phyloP scores from a whole-genome alignment of 331 rosid genomes.

The Arachis monticola region DNA sequence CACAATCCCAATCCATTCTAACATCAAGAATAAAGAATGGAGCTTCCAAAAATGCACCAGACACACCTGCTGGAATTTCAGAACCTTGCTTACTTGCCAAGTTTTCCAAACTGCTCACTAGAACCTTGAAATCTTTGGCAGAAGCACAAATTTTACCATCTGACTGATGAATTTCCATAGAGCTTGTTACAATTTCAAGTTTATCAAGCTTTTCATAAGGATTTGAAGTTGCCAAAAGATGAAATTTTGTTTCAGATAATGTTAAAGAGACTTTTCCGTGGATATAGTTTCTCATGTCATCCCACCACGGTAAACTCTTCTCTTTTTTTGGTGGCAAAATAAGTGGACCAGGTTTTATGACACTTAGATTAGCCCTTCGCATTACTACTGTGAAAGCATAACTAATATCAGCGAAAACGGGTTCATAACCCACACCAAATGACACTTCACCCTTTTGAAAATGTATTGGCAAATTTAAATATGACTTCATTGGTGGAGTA shows the following conservation, averaged over 20 bases:
- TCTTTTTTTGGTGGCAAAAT: conserved; percentile 84
- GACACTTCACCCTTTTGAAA: conserved; percentile 78
- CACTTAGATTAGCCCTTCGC: conserved; percentile 93
- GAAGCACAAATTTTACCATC: conserved; percentile 72
- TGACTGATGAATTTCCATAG: conserved; percentile 88
- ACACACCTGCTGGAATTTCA: conserved; percentile 67
- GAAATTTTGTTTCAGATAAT: conserved; percentile 66
- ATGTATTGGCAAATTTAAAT: conserved; percentile 70
- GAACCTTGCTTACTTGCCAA: conserved; percentile 66
- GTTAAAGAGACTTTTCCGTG: conserved; percentile 73
- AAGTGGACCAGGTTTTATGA: conserved; percentile 61
- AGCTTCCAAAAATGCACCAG: conserved; percentile 68
- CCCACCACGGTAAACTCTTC: conserved; percentile 98
- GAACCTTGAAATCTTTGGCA: conserved; percentile 69
- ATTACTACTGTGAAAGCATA: conserved; percentile 92
- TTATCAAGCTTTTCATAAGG: conserved; percentile 93
- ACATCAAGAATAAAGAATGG: conserved; percentile 80
- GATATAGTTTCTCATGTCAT: conserved; percentile 91
- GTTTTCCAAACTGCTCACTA: conserved; percentile 79
- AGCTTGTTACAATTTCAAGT: conserved; percentile 63
- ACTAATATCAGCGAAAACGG: conserved; percentile 87
- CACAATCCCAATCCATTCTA: conserved; percentile 90
- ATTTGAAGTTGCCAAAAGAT: conserved; percentile 75
- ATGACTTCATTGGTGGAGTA: conserved; percentile 94
- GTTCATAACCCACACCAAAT: conserved; percentile 94